A percentile compares a stretch with the other conserved stretches of the same genome.
phyloP scores from a whole-genome alignment of 2,329 filamentous ascomycete species.

The Nothopassalora personata region DNA sequence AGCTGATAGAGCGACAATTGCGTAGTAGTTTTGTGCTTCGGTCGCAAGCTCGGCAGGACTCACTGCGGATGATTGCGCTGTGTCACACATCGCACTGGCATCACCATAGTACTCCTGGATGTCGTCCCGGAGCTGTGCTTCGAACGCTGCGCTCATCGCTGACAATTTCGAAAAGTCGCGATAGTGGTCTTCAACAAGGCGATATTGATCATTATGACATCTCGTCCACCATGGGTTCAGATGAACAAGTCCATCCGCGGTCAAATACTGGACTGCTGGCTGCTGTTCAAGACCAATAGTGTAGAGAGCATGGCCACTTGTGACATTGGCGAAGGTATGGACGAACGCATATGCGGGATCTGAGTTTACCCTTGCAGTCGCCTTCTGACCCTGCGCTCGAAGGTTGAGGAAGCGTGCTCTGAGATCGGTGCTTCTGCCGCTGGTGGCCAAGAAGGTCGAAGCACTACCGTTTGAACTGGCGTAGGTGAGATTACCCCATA shows the following conservation, averaged over 20 bases:
- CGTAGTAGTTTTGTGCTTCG: slow-evolving; percentile 10
- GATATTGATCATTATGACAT: slow-evolving; percentile 1
- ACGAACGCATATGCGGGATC: slow-evolving; percentile 8
- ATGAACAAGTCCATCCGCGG: neutral
- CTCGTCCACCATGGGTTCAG: slow-evolving; percentile 9
- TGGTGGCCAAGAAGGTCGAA: neutral
- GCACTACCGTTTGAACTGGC: neutral
- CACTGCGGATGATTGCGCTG: too few relatives aligned
- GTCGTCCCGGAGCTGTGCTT: slow-evolving; percentile 4
- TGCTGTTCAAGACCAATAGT: slow-evolving; percentile 8
- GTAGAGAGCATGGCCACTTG: slow-evolving; percentile 2
- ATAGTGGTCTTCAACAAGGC: slow-evolving; percentile 5
- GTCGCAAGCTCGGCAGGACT: neutral
- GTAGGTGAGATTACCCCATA: slow-evolving; percentile 2
- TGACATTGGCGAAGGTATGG: slow-evolving; percentile 1
- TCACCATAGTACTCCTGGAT: slow-evolving; percentile 5
- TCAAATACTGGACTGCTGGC: slow-evolving; percentile 2
- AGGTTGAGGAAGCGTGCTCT: neutral
- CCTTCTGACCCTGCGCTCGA: neutral
- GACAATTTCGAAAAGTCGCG: slow-evolving; percentile 2
- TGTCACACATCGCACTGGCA: neutral
- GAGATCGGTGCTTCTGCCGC: neutral
- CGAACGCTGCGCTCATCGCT: slow-evolving; percentile 4
- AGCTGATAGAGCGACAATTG: slow-evolving; percentile 10
- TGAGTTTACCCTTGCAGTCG: neutral